A percentile compares a stretch with the other conserved stretches of the same genome.
Conservation (phyloP, 768 basidiomycete species). For the Galerina marginata region DNA sequence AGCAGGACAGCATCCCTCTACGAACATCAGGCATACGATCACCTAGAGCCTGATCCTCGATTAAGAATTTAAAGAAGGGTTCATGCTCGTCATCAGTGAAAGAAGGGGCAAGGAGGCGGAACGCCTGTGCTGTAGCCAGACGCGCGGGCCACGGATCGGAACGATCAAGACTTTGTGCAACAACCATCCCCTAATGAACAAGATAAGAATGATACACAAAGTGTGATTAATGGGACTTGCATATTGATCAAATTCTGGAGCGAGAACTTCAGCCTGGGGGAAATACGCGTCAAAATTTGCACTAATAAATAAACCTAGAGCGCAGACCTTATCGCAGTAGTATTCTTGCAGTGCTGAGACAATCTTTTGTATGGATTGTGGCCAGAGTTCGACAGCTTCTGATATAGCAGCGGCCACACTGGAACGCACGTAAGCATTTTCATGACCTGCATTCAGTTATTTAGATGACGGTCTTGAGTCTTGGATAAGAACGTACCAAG, state of each 20-base stretch:
- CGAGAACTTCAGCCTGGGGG: slow-evolving; percentile 77
- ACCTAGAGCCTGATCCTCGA: slow-evolving; percentile 86
- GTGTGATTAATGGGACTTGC: slow-evolving; percentile 47
- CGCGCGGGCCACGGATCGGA: slow-evolving; percentile 89
- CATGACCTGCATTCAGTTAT: slow-evolving; percentile 59
- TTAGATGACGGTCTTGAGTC: neutral
- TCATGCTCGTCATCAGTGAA: slow-evolving; percentile 68
- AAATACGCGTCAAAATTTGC: neutral
- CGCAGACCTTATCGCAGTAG: slow-evolving; percentile 81
- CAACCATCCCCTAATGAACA: slow-evolving; percentile 82
- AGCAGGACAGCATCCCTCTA: slow-evolving; percentile 83
- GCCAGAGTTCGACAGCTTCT: slow-evolving; percentile 76
- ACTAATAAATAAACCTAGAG: neutral
- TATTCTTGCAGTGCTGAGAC: slow-evolving; percentile 64
- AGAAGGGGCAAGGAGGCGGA: slow-evolving; percentile 68
- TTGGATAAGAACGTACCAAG: slow-evolving; percentile 57
- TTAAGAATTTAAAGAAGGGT: slow-evolving; percentile 84
- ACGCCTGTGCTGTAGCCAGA: slow-evolving; percentile 70
- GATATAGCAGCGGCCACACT: slow-evolving; percentile 76
- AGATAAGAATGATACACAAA: neutral
- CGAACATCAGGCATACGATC: slow-evolving; percentile 85
- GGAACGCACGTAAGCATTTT: slow-evolving; percentile 79
- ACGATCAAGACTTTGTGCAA: slow-evolving; percentile 83
- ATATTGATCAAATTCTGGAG: slow-evolving; percentile 93
- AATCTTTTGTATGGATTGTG: slow-evolving; percentile 53